These are phyloP conservation scores for Prunus persica DNA, from an alignment of 306 rosid genomes.

Conservation along the genomic window DNA sequence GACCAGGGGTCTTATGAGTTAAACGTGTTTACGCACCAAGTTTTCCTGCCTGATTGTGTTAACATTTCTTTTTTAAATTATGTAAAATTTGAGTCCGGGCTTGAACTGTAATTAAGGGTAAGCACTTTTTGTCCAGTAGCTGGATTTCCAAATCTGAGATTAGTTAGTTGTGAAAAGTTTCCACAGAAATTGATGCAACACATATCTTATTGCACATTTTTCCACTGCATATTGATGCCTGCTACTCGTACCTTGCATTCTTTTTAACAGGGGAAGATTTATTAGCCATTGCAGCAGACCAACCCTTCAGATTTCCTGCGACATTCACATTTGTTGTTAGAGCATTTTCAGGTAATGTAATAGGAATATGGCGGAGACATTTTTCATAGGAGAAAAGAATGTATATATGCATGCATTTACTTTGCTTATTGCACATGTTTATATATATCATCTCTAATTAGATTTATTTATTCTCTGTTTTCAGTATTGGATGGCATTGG, in stretches of 20 bases:
- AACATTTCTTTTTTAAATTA: background rate
- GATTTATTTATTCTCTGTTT: constrained; percentile 13
- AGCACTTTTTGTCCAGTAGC: constrained; percentile 4
- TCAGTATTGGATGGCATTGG: constrained; percentile 98
- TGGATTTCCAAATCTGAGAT: background rate
- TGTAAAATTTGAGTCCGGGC: constrained; percentile 6
- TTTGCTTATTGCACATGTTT: background rate
- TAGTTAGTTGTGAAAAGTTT: constrained; percentile 11
- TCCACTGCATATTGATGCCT: constrained; percentile 9
- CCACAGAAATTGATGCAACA: constrained; percentile 9
- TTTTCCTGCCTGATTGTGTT: background rate
- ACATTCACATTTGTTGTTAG: constrained; percentile 99
- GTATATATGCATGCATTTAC: background rate
- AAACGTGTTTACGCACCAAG: background rate
- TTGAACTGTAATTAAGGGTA: background rate
- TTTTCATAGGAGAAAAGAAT: background rate
- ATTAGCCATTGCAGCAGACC: constrained; percentile 92
- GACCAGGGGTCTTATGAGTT: background rate
- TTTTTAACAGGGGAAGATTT: constrained; percentile 86
- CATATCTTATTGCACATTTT: constrained; percentile 13
- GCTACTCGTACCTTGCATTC: constrained; percentile 26
- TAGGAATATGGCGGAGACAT: constrained; percentile 7
- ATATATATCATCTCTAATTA: background rate
- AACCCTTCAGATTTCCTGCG: constrained; percentile 99
- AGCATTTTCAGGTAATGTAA: constrained; percentile 86